Base-by-base conservation (phyloP, 257 asterid species). In the Lantana camara region DNA sequence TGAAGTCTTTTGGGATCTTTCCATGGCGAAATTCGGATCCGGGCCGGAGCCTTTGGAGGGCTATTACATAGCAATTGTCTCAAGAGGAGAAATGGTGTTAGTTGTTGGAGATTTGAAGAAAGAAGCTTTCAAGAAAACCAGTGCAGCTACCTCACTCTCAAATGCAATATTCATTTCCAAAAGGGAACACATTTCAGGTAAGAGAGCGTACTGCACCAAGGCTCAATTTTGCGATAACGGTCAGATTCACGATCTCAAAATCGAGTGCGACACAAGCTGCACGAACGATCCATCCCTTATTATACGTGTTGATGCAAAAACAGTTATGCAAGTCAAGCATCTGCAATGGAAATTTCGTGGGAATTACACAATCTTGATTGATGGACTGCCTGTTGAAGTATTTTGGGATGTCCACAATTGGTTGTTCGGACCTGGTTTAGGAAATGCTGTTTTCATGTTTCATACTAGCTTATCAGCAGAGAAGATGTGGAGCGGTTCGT, bases 381-480 rank as follows among this genome's bases (percentile, higher is more conserved):
- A 92, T 71, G 98, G 98, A 5, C 71, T 89, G 20, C 91, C 93
- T 14, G 95, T 92, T 16, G 97, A 89, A 68, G 76, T 92, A 40
- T 85, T 77, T 56, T 92, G 96, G 96, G 97, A 92, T 69, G 96
- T 92, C 23, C 91, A 89, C 32, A 85, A 92, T 62, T 92, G 97
- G 98, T 59, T 92, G 22, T 92, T 89, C 46, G 79, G 93, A 52
- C 66, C 85, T 4, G 45, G 82, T 64, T 67, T 76, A 46, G 97
- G 98, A 5, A 76, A 68, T 56, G 97, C 91, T 0, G 87, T 89
- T 19, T 89, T 92, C 85, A 79, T 89, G 86, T 92, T 92, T 53
- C 95, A 77, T 50, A 68, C 86, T 5, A 82, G 85, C 47, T 70
- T 79, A 21, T 84, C 95, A 0, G 82, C 94, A 0, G 96, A 91